A percentile compares a stretch with the other conserved stretches of the same genome.
Evolutionary conservation across 768 basidiomycete species (phyloP).

Genomic region (Suillus variegatus): DNA sequence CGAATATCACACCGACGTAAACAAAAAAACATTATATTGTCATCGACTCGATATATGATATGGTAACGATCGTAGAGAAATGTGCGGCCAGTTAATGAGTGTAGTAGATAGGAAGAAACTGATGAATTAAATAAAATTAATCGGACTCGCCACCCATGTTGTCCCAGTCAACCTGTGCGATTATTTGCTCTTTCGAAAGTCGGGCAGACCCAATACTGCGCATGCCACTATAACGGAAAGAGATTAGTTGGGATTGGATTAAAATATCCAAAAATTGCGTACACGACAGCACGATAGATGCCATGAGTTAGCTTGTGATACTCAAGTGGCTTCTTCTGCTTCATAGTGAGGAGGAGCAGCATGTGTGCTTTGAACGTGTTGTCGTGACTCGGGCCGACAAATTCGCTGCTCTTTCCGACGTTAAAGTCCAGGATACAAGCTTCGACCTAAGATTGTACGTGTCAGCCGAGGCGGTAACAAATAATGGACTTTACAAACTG

Average conservation of each 20-base stretch:
- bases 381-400: background rate
- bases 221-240: background rate
- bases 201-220: background rate
- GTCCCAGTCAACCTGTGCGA: background rate
- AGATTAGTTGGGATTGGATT: background rate
- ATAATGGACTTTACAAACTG: background rate
- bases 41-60: conserved; percentile 1
- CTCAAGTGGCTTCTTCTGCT: background rate
- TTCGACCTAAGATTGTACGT: background rate
- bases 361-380: conserved; percentile 2
- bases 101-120: background rate
- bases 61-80: background rate
- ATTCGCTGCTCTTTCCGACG: background rate
- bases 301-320: conserved; percentile 2
- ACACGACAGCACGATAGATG: background rate
- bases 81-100: background rate
- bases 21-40: background rate
- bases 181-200: background rate
- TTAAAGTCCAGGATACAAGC: background rate
- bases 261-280: background rate
- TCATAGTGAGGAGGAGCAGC: background rate
- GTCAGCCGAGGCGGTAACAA: background rate
- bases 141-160: background rate
- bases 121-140: background rate
- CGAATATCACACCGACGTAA: background rate